Percentiles rank a stretch among this genome's conserved stretches.
Evolutionary conservation across 2,329 filamentous ascomycete species (phyloP).

Genomic region (Celoporthe dispersa): DNA sequence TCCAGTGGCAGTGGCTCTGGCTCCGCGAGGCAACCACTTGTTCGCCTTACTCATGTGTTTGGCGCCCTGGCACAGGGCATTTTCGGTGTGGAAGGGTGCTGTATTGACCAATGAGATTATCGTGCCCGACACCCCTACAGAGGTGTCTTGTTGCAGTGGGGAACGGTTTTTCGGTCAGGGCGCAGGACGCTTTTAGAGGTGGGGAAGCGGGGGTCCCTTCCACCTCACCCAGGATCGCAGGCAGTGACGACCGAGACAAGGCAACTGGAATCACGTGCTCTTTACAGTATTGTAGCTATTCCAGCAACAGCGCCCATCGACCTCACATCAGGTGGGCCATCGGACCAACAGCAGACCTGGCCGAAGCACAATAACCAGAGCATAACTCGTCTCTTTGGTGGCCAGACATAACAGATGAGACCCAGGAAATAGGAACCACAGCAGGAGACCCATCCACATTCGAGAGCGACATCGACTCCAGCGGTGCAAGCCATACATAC

Average conservation of each 20-base stretch:
- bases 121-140: not conserved
- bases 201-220: too few species aligned
- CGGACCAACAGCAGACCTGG: not conserved
- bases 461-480: not conserved
- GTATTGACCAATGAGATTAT: not conserved
- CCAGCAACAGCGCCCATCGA: not conserved
- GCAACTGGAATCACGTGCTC: not conserved
- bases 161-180: not conserved
- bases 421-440: not conserved
- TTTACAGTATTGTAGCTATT: not conserved
- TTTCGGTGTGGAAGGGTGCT: not conserved
- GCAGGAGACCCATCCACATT: not conserved
- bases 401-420: not conserved
- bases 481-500: not conserved
- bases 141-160: not conserved
- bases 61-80: not conserved
- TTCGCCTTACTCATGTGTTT: not conserved
- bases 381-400: not conserved
- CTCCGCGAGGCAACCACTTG: not conserved
- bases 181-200: not conserved
- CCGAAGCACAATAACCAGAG: not conserved
- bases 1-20: not conserved
- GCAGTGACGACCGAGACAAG: not conserved
- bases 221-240: not conserved
- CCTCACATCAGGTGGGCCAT: not conserved